Base-by-base conservation (phyloP, 495 filamentous ascomycete genomes). In the Platismatia glauca region DNA sequence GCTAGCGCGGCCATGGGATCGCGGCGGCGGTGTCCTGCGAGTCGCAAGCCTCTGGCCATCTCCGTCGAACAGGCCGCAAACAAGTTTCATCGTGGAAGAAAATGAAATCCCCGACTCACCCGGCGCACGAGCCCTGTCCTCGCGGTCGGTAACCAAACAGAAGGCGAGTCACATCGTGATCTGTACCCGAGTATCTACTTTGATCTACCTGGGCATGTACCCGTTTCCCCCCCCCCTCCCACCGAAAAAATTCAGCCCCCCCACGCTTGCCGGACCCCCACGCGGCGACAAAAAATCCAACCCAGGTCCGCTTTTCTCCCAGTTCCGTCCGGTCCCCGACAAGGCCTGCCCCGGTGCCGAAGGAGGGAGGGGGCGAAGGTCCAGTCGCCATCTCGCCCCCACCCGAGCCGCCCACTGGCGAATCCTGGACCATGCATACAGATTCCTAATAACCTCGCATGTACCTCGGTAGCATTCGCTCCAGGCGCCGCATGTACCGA, bases 331-430 rank as follows among this genome's bases (percentile, higher is more conserved):
- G 2, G 13, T 48, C 12, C 44, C 44, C 44, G 44, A 48, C n/a
- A 50, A 50, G 46, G 46, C 46, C 46, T 50, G 46, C 46, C 22
- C 46, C 46, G 46, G 18, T 15, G 46, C 46, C 46, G 46, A 50
- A 50, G 46, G 46, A 16, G 13, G 24, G 46, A 4, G 24, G 0
- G 43, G 27, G 5, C 4, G 13, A 27, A 12, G 4, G 8, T 27
- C 24, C n/a, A 48, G 24, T 31, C 48, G 27, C 50, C 29, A 53
- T 53, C 50, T 53, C 27, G 50, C 50, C 48, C 48, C 22, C 16
- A 53, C 29, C 50, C 50, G 50, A 53, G 16, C 50, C 50, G 50
- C 27, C 13, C 29, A 53, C n/a, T n/a, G 1, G 29, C 0, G 11
- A 52, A 52, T 41, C 16, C 39, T 41, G 39, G 11, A 9, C 2